Conservation (phyloP, 768 basidiomycete genomes). For the Neoboletus subvelutipes region DNA sequence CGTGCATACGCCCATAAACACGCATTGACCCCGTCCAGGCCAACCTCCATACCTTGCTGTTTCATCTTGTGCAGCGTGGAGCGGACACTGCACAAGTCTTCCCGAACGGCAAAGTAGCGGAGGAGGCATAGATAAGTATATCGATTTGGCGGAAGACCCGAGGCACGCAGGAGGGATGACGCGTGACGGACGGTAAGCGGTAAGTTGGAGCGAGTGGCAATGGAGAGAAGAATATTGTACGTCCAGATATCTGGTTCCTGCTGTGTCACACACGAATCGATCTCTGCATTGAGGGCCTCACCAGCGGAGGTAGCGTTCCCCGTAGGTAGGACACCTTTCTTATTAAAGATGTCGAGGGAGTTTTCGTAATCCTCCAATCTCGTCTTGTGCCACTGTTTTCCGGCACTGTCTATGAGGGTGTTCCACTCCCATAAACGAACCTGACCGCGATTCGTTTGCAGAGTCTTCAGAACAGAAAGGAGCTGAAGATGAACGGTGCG, state of each 20-base stretch:
- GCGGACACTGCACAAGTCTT: slow-evolving; percentile 54
- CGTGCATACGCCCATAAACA: slow-evolving; percentile 68
- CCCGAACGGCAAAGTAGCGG: slow-evolving; percentile 49
- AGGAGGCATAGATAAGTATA: slow-evolving; percentile 63
- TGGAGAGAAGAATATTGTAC: slow-evolving; percentile 63
- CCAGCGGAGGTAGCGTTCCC: slow-evolving; percentile 8
- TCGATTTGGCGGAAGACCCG: slow-evolving; percentile 56
- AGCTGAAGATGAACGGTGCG: slow-evolving; percentile 62
- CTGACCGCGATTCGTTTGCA: slow-evolving; percentile 54
- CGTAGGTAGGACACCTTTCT: slow-evolving; percentile 47
- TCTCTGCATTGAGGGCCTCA: slow-evolving; percentile 7
- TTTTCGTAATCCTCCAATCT: slow-evolving; percentile 55
- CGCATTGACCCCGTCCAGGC: slow-evolving; percentile 66
- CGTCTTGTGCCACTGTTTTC: slow-evolving; percentile 62
- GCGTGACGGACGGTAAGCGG: slow-evolving; percentile 49
- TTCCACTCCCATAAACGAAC: slow-evolving; percentile 76
- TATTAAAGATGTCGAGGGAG: slow-evolving; percentile 58
- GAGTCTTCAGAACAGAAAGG: slow-evolving; percentile 60
- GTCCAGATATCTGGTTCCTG: slow-evolving; percentile 63
- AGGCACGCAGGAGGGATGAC: slow-evolving; percentile 49
- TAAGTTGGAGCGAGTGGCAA: slow-evolving; percentile 56
- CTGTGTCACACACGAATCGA: background rate
- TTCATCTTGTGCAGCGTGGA: slow-evolving; percentile 53
- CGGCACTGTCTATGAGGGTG: slow-evolving; percentile 64
- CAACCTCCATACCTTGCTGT: slow-evolving; percentile 49